These are phyloP conservation scores for Phialophora expanda DNA, from an alignment of 2,329 filamentous ascomycete species.

Conservation along the genomic window DNA sequence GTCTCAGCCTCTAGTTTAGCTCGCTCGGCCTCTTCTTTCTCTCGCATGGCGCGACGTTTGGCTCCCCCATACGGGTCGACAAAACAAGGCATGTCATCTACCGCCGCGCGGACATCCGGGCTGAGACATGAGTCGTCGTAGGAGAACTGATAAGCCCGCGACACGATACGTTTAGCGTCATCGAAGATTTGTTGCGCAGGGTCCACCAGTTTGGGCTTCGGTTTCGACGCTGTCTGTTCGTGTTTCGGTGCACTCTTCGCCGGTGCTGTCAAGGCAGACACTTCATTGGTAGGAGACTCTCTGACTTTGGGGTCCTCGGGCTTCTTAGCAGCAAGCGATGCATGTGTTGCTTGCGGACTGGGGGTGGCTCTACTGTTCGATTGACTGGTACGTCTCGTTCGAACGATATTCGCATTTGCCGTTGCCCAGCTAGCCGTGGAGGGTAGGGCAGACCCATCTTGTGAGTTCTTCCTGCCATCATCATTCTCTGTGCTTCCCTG, in stretches of 20 bases:
- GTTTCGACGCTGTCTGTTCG: constrained; percentile 40
- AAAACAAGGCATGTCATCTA: constrained; percentile 71
- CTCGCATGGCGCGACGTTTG: constrained; percentile 77
- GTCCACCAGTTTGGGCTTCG: constrained; percentile 37
- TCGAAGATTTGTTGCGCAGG: constrained; percentile 42
- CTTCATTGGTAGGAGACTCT: constrained; percentile 28
- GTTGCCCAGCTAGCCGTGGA: constrained; percentile 93
- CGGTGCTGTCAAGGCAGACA: constrained; percentile 22
- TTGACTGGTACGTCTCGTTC: constrained; percentile 72
- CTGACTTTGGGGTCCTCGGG: constrained; percentile 44
- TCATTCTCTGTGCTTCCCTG: constrained; percentile 76
- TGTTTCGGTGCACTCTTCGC: constrained; percentile 37
- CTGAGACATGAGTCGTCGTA: constrained; percentile 57
- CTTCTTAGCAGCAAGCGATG: constrained; percentile 49
- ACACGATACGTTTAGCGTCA: constrained; percentile 54
- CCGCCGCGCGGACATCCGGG: constrained; percentile 57
- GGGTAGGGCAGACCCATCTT: constrained; percentile 88
- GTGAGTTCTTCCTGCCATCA: constrained; percentile 60
- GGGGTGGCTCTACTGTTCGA: constrained; percentile 80
- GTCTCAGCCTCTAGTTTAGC: constrained; percentile 60
- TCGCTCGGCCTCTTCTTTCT: constrained; percentile 69
- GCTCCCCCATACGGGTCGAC: constrained; percentile 83
- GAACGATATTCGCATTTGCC: constrained; percentile 65
- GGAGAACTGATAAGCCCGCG: constrained; percentile 58
- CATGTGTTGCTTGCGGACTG: constrained; percentile 70